Percentiles rank a stretch among this genome's conserved stretches.
phyloP scores from a whole-genome alignment of 2,329 filamentous ascomycete species.

The Xylaria polymorpha region DNA sequence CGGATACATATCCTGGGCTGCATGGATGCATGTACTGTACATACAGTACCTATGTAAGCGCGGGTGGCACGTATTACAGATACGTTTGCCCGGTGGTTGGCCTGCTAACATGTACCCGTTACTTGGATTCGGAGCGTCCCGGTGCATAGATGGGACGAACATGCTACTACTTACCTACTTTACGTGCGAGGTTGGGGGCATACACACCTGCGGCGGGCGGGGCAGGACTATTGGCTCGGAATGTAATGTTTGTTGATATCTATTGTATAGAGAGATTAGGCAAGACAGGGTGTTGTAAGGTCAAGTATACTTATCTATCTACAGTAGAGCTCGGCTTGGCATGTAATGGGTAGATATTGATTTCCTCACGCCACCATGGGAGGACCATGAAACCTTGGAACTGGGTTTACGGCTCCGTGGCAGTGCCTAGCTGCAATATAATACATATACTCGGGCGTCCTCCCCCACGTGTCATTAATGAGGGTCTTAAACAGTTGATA shows the following conservation, averaged over 20 bases:
- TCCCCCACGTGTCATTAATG: neutral
- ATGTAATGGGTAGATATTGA: neutral
- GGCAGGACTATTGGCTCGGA: neutral
- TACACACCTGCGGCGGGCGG: neutral
- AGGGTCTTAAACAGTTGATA: neutral
- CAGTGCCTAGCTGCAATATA: neutral
- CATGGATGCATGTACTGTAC: conserved; percentile 4
- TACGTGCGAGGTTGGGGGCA: no score
- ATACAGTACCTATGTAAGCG: conserved; percentile 8
- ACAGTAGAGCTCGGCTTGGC: neutral
- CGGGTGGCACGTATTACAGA: neutral
- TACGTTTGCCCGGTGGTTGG: neutral
- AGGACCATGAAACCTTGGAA: neutral
- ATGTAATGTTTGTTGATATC: neutral
- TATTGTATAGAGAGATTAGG: neutral
- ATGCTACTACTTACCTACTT: no score
- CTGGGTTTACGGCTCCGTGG: neutral
- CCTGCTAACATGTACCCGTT: neutral
- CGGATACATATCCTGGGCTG: neutral
- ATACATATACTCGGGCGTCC: neutral
- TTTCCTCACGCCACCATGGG: neutral
- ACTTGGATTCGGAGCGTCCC: conserved; percentile 10
- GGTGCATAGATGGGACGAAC: conserved; percentile 1
- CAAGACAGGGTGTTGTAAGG: neutral
- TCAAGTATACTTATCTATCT: neutral